phyloP scores from a whole-genome alignment of 148 eudicot genomes.

The Mesembryanthemum crystallinum region DNA sequence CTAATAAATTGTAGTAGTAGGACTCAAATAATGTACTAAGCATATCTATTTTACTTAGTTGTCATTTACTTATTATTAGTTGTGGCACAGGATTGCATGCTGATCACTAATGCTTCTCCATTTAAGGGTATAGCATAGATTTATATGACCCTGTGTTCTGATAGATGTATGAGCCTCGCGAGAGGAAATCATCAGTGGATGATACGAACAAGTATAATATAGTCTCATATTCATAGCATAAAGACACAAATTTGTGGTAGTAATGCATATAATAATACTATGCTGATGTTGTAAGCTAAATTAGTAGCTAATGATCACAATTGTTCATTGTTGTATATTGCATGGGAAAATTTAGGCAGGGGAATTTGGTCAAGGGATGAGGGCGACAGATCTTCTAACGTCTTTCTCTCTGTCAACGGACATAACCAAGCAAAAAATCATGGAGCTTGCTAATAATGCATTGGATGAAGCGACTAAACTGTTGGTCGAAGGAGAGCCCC shows the following conservation, averaged over 20 bases:
- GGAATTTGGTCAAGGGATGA: slow-evolving; percentile 23
- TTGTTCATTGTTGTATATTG: background rate
- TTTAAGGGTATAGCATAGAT: too few relatives aligned
- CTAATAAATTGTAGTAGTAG: too few relatives aligned
- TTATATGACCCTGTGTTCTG: too few relatives aligned
- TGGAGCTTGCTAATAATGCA: slow-evolving; percentile 37
- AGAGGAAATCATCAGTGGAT: too few relatives aligned
- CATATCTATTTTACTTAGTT: too few relatives aligned
- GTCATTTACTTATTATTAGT: too few relatives aligned
- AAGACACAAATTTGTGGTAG: background rate
- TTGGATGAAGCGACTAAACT: slow-evolving; percentile 45
- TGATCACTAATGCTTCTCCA: too few relatives aligned
- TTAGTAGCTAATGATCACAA: background rate
- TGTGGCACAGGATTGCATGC: too few relatives aligned
- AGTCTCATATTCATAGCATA: background rate
- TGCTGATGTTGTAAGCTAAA: too few relatives aligned
- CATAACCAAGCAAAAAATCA: slow-evolving; percentile 34
- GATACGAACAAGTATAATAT: too few relatives aligned
- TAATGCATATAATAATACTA: background rate
- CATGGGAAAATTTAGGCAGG: slow-evolving; percentile 13
- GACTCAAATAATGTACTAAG: too few relatives aligned
- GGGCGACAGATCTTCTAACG: slow-evolving; percentile 48
- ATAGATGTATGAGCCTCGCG: too few relatives aligned
- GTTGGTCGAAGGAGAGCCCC: slow-evolving; percentile 42
- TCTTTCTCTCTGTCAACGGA: slow-evolving; percentile 38